Evolutionary conservation across 352 stramenopile genomes (phyloP), one percentile per base, ranked within the genome.

Genomic region (Phytophthora melonis): DNA sequence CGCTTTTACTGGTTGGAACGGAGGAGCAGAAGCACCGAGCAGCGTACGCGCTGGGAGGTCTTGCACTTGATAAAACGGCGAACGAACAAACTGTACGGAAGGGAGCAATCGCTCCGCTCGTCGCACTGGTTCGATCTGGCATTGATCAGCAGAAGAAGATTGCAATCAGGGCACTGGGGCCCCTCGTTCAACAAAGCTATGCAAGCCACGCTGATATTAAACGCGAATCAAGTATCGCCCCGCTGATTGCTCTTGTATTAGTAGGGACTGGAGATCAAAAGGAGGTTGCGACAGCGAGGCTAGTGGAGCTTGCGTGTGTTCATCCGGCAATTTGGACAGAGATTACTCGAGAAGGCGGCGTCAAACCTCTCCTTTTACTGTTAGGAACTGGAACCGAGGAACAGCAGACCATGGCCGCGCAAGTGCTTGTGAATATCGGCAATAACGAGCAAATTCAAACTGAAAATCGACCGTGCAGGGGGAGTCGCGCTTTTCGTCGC

Each of bases 21-120:
- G 39, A 63, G 10, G 36, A 34, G 5, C 57, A 63, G 39, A 63
- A 63, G 25, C 39, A 47, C n/a, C 39, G 39, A 39, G 57, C 57
- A 13, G 39, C 57, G 36, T 53, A 39, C n/a, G 36, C 57, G 21
- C 23, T 63, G 41, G 19, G 34, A 23, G 39, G 43, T 21, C 19
- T 63, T 5, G 56, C 56, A 18, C 23, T 52, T 4, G 21, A n/a
- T 16, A 53, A 21, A 30, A 19, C 34, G 13, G n/a, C 18, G 13
- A 63, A n/a, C 6, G 30, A 47, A 8, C 13, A 16, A 16, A 53
- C 53, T 32, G 56, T 32, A 30, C 16, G 56, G 19, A 32, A 10
- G 25, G 54, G 54, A 9, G 54, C n/a, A 14, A 60, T 47, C 25
- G 13, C 13, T 9, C 54, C 18, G 5, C 18, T 60, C 18, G 54